Evolutionary conservation across 805 yeast species (phyloP), one percentile per base, ranked within the genome.

Genomic region (Hanseniaspora singularis): DNA sequence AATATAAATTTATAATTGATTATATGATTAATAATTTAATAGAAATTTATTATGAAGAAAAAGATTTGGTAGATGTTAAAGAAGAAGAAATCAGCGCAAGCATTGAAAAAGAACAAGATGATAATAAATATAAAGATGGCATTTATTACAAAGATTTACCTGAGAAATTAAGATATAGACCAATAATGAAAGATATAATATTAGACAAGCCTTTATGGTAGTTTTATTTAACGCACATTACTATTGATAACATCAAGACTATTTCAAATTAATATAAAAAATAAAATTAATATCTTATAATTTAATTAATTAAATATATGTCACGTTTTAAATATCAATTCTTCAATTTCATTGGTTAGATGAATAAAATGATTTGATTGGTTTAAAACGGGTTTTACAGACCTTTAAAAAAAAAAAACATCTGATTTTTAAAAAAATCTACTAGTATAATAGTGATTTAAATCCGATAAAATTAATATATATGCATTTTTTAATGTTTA

Each of bases 71-170:
- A 12, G 37, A 49, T 24, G 19, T 50, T 5, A 47, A 31, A 6
- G 36, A 32, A 3, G 19, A 31, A 3, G 44, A 33, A 16, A 49
- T 38, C 16, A 7, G 24, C n/a, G n/a, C n/a, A n/a, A n/a, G n/a
- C n/a, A n/a, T n/a, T 16, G 38, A 28, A 7, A 33, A 47, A 9
- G 38, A 49, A 24, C 6, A 24, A 24, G 27, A 30, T 5, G 32
- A 30, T n/a, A 11, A 11, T 10, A 5, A 7, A 10, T 7, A 12
- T n/a, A 30, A 30, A 15, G 20, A n/a, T 6, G 20, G 18, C 11
- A 33, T 33, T n/a, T 36, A 30, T n/a, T 28, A 20, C 20, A 19
- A 23, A 14, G 38, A 15, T 14, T 16, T 49, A 15, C 51, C 51
- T 14, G 34, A 22, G 1, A 49, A 38, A 32, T 32, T 33, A 23